Evolutionary conservation across 495 filamentous ascomycete genomes (phyloP).

Genomic region (Platismatia glauca): DNA sequence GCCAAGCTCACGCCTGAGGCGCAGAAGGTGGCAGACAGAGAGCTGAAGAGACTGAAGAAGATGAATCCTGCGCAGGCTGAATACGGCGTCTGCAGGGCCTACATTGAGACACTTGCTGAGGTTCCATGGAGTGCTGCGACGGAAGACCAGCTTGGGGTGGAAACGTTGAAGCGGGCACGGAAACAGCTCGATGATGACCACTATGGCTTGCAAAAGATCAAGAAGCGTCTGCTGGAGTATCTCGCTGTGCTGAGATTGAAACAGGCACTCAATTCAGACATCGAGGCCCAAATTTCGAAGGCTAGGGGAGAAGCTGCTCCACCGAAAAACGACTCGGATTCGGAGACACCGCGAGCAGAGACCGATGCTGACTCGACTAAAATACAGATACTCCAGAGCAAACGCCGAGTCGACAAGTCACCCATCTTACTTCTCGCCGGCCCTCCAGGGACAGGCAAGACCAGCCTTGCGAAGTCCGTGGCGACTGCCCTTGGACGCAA

Average conservation of each 20-base stretch:
- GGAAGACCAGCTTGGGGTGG: constrained; percentile 75
- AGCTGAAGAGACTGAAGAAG: constrained; percentile 80
- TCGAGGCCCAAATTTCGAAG: constrained; percentile 66
- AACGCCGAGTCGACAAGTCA: constrained; percentile 82
- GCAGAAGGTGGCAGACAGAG: constrained; percentile 77
- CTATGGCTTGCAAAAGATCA: constrained; percentile 93
- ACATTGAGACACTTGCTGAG: constrained; percentile 88
- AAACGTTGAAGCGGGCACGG: constrained; percentile 68
- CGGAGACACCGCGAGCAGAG: constrained; percentile 32
- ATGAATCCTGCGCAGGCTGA: constrained; percentile 95
- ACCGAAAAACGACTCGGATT: constrained; percentile 23
- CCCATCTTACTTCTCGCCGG: constrained; percentile 92
- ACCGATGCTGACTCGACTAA: constrained; percentile 45
- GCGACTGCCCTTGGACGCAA: constrained; percentile 86
- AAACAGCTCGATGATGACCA: constrained; percentile 94
- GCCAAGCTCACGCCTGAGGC: constrained; percentile 70
- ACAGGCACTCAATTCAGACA: constrained; percentile 71
- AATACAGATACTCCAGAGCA: constrained; percentile 59
- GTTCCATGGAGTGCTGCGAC: constrained; percentile 88
- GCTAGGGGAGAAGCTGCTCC: constrained; percentile 50
- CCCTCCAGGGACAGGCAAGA: constrained; percentile 94
- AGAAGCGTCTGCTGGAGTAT: constrained; percentile 93
- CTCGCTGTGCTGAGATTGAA: constrained; percentile 91
- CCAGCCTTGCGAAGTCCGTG: constrained; percentile 86
- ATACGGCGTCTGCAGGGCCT: constrained; percentile 87